Evolutionary conservation across 768 basidiomycete genomes (phyloP), one percentile per base, ranked within the genome.

Genomic region (Suillus alpinus): DNA sequence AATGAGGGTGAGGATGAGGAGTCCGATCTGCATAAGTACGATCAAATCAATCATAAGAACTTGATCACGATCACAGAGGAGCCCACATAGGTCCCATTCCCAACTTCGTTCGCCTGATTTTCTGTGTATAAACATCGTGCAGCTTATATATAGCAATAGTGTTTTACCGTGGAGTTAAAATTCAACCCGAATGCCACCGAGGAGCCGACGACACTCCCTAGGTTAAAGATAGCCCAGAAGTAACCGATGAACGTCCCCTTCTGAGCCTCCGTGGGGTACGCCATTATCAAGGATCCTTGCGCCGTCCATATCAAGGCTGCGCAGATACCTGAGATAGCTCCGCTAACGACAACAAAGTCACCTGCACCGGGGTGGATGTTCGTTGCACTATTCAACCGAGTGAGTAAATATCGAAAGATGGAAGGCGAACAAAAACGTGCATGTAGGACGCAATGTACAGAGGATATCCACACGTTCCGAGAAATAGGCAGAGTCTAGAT

Each of bases 141-240:
- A 44, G 6, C 13, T 23, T 2, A 76, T 23, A 47, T 6, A 34
- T 26, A 55, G 31, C 57, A 58, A 50, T 23, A 36, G 29, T 16
- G 13, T 74, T 81, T 36, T 63, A 87, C 89, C 68, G 70, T 76
- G 23, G 86, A 87, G 53, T 88, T 69, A 68, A 85, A 86, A 67
- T 92, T 92, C 65, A 83, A 76, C 1, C 83, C 92, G 40, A 93
- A 77, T 14, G 90, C 85, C 36, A 93, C 88, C 10, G 86, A 78
- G 4, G 89, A 83, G 37, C 92, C 91, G 52, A 94, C 85, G 50
- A 94, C 88, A 44, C 86, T 86, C 29, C 90, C 91, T 31, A 92
- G 63, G 66, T 93, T 92, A 78, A 94, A 93, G 62, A 93, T 88
- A 49, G 82, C 75, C 92, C 92, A 93, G 76, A 92, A 94, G 49